Percentiles rank a stretch among this genome's conserved stretches.
Evolutionary conservation across 805 yeast genomes (phyloP).

Genomic region (Wickerhamomyces pijperi): DNA sequence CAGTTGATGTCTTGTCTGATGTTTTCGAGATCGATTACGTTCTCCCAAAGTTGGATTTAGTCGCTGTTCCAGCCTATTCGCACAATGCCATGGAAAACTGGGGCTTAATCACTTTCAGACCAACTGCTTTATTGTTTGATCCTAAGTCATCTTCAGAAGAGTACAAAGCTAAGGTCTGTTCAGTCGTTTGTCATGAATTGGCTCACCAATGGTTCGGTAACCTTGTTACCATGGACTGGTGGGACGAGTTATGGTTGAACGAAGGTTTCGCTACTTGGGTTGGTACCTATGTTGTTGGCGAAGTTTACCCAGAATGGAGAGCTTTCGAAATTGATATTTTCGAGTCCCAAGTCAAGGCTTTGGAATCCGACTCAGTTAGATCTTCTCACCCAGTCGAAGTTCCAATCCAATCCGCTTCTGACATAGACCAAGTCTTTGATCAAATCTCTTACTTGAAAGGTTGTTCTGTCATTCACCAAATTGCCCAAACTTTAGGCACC

Average conservation of each 20-base stretch:
- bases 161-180: conserved; percentile 64
- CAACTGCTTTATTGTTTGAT: conserved; percentile 61
- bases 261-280: conserved; percentile 90
- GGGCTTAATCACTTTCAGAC: conserved; percentile 74
- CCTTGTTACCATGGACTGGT: conserved; percentile 84
- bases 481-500: conserved; percentile 65
- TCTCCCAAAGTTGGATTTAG: conserved; percentile 72
- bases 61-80: conserved; percentile 70
- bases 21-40: conserved; percentile 69
- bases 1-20: conserved; percentile 59
- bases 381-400: conserved; percentile 82
- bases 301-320: conserved; percentile 71
- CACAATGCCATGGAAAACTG: conserved; percentile 90
- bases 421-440: conserved; percentile 76
- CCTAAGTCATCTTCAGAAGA: conserved; percentile 51
- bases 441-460: conserved; percentile 78
- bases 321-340: conserved; percentile 72
- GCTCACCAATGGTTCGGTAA: conserved; percentile 93
- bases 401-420: conserved; percentile 64
- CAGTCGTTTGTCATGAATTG: conserved; percentile 78
- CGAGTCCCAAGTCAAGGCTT: conserved; percentile 61
- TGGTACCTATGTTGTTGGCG: conserved; percentile 72
- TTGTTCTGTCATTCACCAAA: conserved; percentile 68
- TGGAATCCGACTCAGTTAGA: conserved; percentile 63
- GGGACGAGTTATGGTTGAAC: conserved; percentile 84